Evolutionary conservation across 306 rosid genomes (phyloP), one percentile per base, ranked within the genome.

Genomic region (Castanea sativa): DNA sequence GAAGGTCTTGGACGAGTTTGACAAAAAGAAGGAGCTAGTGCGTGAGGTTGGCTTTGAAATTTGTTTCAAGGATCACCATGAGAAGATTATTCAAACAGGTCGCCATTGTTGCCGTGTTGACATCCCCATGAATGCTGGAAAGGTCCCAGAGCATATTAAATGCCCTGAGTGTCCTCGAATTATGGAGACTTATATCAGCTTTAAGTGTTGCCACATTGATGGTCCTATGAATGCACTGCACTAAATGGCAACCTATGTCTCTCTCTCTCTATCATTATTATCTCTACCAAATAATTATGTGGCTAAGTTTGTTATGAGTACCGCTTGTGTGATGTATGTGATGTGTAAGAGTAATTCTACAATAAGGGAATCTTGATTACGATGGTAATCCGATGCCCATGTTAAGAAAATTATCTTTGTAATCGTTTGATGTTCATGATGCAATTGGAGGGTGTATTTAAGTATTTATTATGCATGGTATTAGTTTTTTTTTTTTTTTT

Each of bases 181-280:
- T 21, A 83, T 87, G 87, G 87, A 83, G 76, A 75, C 79, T 6
- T 85, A 33, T 29, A 60, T 83, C 69, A 81, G 82, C 73, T 87
- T 78, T 55, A 84, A 84, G 80, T 87, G 87, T 3, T 87, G 90
- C 84, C 90, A 87, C 35, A 58, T 65, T 20, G 78, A 80, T 67
- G 45, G 64, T 64, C 23, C 74, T 15, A 20, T 81, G 19, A 76
- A 33, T 11, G 61, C 16, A 19, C 41, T 4, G 60, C 43, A 64
- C 18, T 30, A 63, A 30, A 15, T 63, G 32, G 32, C 29, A 3
- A 27, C 10, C 11, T 14, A 5, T 9, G 8, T 11, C 3, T 23
- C n/a, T 1, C 41, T 35, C 41, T 35, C 41, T 35, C 41, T 35
- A 35, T 35, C 41, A 25, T 25, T 25, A 25, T 25, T 25, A 25